These are phyloP conservation scores for Exobasidium rhododendri DNA, from an alignment of 1,284 basidiomycete species.

Conservation along the genomic window DNA sequence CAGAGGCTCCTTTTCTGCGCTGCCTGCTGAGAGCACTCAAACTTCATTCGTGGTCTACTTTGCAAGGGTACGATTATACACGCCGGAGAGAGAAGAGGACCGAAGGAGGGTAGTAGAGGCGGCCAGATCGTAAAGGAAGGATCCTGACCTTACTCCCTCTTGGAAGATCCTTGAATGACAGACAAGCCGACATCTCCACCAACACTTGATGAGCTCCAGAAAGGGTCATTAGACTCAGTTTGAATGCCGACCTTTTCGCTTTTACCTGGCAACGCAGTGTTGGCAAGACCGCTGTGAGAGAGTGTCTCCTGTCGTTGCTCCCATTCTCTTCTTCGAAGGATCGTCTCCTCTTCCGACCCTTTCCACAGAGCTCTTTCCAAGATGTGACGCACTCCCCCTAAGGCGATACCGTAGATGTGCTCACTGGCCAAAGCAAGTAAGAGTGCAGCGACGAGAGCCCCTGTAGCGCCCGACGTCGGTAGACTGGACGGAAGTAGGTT, in stretches of 20 bases:
- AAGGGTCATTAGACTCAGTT: background rate
- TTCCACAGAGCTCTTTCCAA: slow-evolving; percentile 46
- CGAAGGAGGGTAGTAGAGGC: too few relatives aligned
- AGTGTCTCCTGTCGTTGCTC: slow-evolving; percentile 13
- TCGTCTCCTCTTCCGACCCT: slow-evolving; percentile 38
- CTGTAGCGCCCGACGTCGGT: slow-evolving; percentile 24
- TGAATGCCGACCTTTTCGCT: background rate
- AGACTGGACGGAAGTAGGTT: slow-evolving; percentile 28
- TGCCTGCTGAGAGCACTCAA: too few relatives aligned
- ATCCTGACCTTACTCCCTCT: background rate
- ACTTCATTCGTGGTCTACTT: too few relatives aligned
- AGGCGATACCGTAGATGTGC: slow-evolving; percentile 42
- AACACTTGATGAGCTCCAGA: background rate
- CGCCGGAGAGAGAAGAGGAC: too few relatives aligned
- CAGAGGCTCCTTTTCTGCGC: too few relatives aligned
- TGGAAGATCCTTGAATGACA: background rate
- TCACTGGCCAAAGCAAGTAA: slow-evolving; percentile 48
- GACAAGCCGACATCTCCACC: background rate
- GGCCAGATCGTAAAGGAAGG: too few relatives aligned
- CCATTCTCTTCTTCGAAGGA: slow-evolving; percentile 43
- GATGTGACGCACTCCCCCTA: slow-evolving; percentile 32
- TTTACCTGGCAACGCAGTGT: background rate
- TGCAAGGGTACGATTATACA: too few relatives aligned
- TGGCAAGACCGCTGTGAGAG: background rate
- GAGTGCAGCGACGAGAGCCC: slow-evolving; percentile 38